phyloP scores from a whole-genome alignment of 1,284 basidiomycete genomes.

The Pyrrhoderma lamaoense region DNA sequence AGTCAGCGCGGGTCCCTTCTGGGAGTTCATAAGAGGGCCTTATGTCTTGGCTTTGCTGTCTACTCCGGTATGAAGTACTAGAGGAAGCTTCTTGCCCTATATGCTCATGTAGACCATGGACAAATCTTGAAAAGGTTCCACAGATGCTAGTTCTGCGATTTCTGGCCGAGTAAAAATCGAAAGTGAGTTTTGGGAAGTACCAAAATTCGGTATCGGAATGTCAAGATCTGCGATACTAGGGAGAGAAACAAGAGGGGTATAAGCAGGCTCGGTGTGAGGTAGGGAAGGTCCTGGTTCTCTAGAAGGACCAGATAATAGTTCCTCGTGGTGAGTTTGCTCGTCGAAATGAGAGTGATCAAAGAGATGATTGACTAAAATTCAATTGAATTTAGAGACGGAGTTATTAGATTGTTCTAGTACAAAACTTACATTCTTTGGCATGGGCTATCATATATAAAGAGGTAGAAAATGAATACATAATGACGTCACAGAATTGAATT shows the following conservation, averaged over 20 bases:
- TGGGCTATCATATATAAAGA: constrained; percentile 37
- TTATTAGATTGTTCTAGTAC: background rate
- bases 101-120: background rate
- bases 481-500: background rate
- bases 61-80: background rate
- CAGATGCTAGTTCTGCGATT: background rate
- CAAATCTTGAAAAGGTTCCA: background rate
- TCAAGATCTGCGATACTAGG: too few relatives aligned
- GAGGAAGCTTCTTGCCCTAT: background rate
- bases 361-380: constrained; percentile 16
- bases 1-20: background rate
- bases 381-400: background rate
- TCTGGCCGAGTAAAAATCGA: too few relatives aligned
- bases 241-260: background rate
- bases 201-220: too few relatives aligned
- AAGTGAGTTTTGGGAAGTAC: too few relatives aligned
- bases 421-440: constrained; percentile 65
- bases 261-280: background rate
- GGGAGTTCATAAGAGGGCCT: background rate
- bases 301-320: background rate
- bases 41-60: background rate
- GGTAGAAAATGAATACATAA: background rate
- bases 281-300: background rate
- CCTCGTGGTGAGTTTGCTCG: background rate
- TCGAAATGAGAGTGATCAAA: constrained; percentile 2